These are phyloP conservation scores for Ceratocystis diversiconidia DNA, from an alignment of 2,329 filamentous ascomycete species.

Conservation along the genomic window DNA sequence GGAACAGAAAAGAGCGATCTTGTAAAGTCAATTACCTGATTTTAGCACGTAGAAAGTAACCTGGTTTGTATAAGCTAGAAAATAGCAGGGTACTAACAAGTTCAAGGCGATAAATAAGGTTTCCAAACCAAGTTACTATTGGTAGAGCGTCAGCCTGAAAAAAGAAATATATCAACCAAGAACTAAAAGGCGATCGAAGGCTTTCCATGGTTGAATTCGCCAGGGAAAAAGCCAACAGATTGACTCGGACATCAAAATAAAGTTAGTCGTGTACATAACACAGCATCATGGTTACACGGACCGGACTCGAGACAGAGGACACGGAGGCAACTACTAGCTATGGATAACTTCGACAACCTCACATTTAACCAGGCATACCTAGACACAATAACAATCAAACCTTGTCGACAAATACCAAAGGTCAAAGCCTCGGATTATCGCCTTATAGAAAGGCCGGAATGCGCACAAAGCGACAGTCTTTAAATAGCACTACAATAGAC, in stretches of 20 bases:
- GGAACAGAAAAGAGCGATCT: no score
- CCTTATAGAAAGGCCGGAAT: fast-evolving
- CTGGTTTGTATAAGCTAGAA: no score
- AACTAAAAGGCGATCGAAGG: not conserved
- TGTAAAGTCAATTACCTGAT: no score
- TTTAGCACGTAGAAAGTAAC: no score
- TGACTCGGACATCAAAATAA: not conserved
- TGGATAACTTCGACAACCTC: not conserved
- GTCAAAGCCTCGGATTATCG: no score
- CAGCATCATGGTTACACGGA: not conserved
- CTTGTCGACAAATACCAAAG: fast-evolving
- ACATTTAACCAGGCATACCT: not conserved
- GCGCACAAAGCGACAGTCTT: no score
- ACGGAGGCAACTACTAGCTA: not conserved
- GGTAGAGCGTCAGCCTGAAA: no score
- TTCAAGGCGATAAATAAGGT: no score
- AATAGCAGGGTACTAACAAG: no score
- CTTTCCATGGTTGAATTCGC: not conserved
- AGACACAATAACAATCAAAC: no score
- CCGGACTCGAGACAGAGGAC: not conserved
- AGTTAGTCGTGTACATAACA: not conserved
- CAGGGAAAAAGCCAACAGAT: not conserved
- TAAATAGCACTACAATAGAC: not conserved
- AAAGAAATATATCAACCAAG: not conserved
- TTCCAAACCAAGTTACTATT: no score